Percentiles rank a stretch among this genome's conserved stretches.
These are phyloP conservation scores for Phyllostachys edulis DNA, from an alignment of 176 grass and related monocot species.

Conservation along the genomic window DNA sequence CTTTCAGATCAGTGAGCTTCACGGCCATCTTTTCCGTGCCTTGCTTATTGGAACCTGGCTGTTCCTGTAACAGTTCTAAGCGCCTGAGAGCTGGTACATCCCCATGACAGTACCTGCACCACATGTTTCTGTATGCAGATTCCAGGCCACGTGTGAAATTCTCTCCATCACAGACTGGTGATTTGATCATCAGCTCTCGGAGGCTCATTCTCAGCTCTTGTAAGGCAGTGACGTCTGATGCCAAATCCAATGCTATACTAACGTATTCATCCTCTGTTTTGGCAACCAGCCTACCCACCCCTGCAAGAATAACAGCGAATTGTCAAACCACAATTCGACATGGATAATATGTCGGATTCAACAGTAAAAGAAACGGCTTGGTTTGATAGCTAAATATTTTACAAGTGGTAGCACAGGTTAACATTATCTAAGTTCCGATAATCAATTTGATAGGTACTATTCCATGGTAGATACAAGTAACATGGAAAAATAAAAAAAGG, in stretches of 20 bases:
- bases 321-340: constrained; percentile 3
- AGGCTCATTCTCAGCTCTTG: constrained; percentile 79
- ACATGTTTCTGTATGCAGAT: constrained; percentile 90
- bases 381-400: constrained; percentile 7
- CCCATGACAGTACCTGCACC: constrained; percentile 72
- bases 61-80: constrained; percentile 53
- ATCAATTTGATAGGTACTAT: not conserved
- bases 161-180: constrained; percentile 78
- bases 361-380: not conserved
- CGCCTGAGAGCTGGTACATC: constrained; percentile 65
- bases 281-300: constrained; percentile 56
- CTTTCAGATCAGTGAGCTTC: constrained; percentile 42
- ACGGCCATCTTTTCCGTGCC: constrained; percentile 31
- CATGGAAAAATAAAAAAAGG: not conserved
- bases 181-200: constrained; percentile 80
- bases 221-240: constrained; percentile 73
- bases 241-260: constrained; percentile 64
- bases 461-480: not conserved
- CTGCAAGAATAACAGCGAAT: constrained; percentile 33
- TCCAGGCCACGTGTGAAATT: constrained; percentile 74
- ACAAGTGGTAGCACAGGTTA: not conserved
- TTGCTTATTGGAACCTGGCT: constrained; percentile 29
- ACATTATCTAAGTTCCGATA: constrained; percentile 9
- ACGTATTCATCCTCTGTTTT: constrained; percentile 72
- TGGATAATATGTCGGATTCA: not conserved